Evolutionary conservation across 345 rosid genomes (phyloP).

Genomic region (Gossypium thurberi): DNA sequence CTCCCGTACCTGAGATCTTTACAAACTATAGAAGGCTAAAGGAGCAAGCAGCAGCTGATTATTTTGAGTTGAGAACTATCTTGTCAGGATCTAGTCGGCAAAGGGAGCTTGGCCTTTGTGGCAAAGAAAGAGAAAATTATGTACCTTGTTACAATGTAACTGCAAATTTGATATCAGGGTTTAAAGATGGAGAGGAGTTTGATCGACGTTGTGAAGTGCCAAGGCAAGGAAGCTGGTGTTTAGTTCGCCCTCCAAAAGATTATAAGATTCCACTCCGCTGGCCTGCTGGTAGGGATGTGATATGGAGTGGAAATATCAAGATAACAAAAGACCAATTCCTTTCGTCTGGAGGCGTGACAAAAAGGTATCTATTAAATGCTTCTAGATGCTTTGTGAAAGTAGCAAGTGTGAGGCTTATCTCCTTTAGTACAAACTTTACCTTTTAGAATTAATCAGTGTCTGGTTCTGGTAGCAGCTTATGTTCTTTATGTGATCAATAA

Average conservation of each 20-base stretch:
- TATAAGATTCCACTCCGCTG: conserved; percentile 89
- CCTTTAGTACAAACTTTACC: background rate
- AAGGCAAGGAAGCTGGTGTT: conserved; percentile 43
- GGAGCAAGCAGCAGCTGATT: conserved; percentile 87
- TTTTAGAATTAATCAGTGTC: background rate
- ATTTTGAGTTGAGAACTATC: conserved; percentile 65
- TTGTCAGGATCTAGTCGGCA: conserved; percentile 44
- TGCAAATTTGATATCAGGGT: conserved; percentile 62
- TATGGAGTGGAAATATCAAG: conserved; percentile 96
- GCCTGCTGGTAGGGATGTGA: conserved; percentile 93
- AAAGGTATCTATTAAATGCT: conserved; percentile 45
- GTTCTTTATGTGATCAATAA: background rate
- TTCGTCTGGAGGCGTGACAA: conserved; percentile 93
- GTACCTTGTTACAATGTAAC: conserved; percentile 90
- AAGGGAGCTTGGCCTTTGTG: conserved; percentile 66
- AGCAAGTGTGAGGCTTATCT: conserved; percentile 1
- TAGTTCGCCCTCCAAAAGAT: conserved; percentile 90
- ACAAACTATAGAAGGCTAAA: conserved; percentile 77
- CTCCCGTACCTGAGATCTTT: conserved; percentile 46
- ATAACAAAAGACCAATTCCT: conserved; percentile 94
- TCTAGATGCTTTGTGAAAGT: conserved; percentile 8
- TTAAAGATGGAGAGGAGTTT: conserved; percentile 76
- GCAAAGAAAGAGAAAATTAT: conserved; percentile 80
- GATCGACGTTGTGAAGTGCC: conserved; percentile 85
- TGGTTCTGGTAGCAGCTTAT: background rate